Base-by-base conservation (phyloP, 1,139 yeast genomes). In the Schwanniomyces etchellsii region DNA sequence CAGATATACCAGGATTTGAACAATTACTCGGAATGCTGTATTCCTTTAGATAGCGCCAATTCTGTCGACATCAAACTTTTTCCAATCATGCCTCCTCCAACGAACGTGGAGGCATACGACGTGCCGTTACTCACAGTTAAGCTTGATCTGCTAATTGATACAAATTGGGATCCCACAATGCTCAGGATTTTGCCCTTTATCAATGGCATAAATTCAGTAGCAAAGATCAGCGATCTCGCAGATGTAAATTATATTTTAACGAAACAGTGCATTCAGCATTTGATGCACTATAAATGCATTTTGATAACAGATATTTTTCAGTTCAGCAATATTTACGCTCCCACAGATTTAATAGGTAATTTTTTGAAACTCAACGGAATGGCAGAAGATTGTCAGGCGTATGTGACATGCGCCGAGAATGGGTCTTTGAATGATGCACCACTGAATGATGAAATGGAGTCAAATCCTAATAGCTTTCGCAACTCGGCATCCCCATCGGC, bases 161-260 rank as follows among this genome's bases (percentile, higher is more conserved):
- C 82, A 5, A 83, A 84, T 45, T 91, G 98, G 97, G 98, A 91
- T 50, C 96, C 97, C 1, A 91, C 97, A 2, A 82, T 91, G 93
- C 65, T 86, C 26, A 81, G 82, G 42, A 83, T 91, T 20, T 59
- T 86, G 10, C 96, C 96, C 0, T 82, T 68, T 43, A 85, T 91
- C 28, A 77, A 93, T 48, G 98, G 99, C 1, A 66, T 88, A 29
- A 89, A 91, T 49, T 84, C 94, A 2, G 76, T 91, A 13, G 70
- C 76, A 25, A 72, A 74, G 36, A 89, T 93, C 24, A 76, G 96
- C 24, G 77, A 77, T 35, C 52, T 88, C 28, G 88, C 96, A 1
- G 78, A 84, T 43, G 83, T 96, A 16, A 93, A 88, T 46, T 81
- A 80, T 41, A 61, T 70, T 12, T 62, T 91, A 31, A 86, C 95